Evolutionary conservation across 192 early-diverging fungal species (phyloP), one percentile per base, ranked within the genome.

Genomic region (Gryganskiella cystojenkinii): DNA sequence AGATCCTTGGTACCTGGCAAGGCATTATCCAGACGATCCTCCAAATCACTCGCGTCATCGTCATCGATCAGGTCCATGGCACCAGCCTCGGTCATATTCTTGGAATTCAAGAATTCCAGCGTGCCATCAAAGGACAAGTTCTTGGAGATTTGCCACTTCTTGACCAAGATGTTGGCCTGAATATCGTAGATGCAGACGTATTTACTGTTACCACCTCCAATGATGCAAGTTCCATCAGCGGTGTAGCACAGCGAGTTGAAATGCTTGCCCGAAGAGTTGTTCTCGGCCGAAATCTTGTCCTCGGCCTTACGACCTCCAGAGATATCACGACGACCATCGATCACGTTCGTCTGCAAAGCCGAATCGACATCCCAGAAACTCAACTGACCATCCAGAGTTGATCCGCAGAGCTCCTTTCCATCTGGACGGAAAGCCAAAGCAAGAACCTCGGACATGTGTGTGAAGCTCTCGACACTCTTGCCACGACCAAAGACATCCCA

Each of bases 181-280:
- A 95, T 83, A 79, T 99, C 95, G 67, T 99, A 99, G 60, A 99
- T 87, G 78, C 97, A 99, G 7, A 99, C 92, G 80, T 92, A 96
- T 81, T 96, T 98, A 81, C 91, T 92, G 82, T 92, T 95, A 27
- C 98, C 98, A 30, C 97, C 96, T 46, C 91, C 95, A 76, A 99
- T 85, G 20, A 99, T 82, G n/a, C 90, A 89, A 5, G 89, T 82
- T 11, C 98, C 97, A 71, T 99, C 98, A 19, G 95, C 91, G 3
- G 95, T 96, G 80, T 98, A 99, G 82, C 92, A 95, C 13, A 99
- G 62, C 15, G 94, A 93, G 61, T 90, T 97, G 85, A 99, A 99
- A 64, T 88, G 85, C 81, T 98, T 95, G 51, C 91, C 93, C 3
- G 93, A 91, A 3, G 91, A 81, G 52, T 86, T 87, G 81, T 99